These are phyloP conservation scores for Elsinoe arachidis DNA, from an alignment of 2,329 filamentous ascomycete genomes.

Conservation along the genomic window DNA sequence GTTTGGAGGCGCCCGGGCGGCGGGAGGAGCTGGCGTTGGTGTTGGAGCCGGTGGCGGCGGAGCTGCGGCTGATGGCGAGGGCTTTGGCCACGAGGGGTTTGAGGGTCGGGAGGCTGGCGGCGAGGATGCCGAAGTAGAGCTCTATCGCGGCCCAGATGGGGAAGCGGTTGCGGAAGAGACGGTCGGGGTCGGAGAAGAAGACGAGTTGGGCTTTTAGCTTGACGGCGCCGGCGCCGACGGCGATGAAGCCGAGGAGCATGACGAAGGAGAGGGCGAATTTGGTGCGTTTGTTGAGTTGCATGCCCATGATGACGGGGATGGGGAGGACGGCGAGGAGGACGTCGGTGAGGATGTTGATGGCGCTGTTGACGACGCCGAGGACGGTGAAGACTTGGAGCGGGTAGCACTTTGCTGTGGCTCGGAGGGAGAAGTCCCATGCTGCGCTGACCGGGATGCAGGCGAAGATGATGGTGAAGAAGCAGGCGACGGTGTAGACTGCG, in stretches of 20 bases:
- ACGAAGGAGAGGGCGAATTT: conserved; percentile 32
- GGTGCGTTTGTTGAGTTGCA: conserved; percentile 36
- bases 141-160: conserved; percentile 40
- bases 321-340: conserved; percentile 35
- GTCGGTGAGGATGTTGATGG: conserved; percentile 34
- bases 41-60: conserved; percentile 22
- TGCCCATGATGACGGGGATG: conserved; percentile 35
- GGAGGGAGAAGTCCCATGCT: conserved; percentile 32
- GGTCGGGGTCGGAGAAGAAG: conserved; percentile 30
- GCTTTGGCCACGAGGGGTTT: conserved; percentile 32
- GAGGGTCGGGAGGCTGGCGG: conserved; percentile 37
- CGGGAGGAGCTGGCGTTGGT: neutral
- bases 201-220: conserved; percentile 34
- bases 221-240: conserved; percentile 35
- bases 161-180: conserved; percentile 32
- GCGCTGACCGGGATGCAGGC: conserved; percentile 39
- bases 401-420: conserved; percentile 35
- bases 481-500: conserved; percentile 34
- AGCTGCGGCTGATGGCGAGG: conserved; percentile 26
- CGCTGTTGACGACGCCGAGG: conserved; percentile 41
- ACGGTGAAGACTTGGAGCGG: conserved; percentile 32
- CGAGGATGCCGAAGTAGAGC: conserved; percentile 37
- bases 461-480: conserved; percentile 40
- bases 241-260: conserved; percentile 34
- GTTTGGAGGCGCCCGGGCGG: neutral